Evolutionary conservation across 257 asterid genomes (phyloP).

Genomic region (Linaria vulgaris): DNA sequence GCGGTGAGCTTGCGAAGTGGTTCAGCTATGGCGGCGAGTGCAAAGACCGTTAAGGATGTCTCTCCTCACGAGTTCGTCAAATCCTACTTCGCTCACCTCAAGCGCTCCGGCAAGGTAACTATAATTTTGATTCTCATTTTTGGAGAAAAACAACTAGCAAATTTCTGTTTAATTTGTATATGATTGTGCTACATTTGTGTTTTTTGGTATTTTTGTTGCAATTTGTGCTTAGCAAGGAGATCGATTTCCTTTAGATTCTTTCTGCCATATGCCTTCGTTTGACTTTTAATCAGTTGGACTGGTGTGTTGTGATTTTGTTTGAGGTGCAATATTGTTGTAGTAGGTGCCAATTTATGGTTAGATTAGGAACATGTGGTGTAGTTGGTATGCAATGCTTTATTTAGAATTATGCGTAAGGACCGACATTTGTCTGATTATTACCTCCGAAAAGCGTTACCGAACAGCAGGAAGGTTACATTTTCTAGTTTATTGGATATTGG

Average conservation of each 20-base stretch:
- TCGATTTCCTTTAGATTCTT: not conserved
- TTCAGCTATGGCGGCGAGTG: conserved; percentile 69
- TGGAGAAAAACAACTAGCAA: not conserved
- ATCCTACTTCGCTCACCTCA: conserved; percentile 78
- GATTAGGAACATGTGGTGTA: too few relatives aligned
- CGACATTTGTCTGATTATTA: not conserved
- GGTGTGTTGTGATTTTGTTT: too few relatives aligned
- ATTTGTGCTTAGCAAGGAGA: not conserved
- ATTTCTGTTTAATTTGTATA: not conserved
- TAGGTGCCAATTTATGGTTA: too few relatives aligned
- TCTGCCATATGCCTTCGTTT: not conserved
- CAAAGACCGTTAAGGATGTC: conserved; percentile 77
- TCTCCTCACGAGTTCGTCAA: conserved; percentile 86
- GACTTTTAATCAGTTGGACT: not conserved
- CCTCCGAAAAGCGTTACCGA: too few relatives aligned
- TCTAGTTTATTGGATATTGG: too few relatives aligned
- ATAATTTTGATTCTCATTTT: not conserved
- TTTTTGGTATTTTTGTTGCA: not conserved
- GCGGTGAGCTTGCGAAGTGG: conserved; percentile 25
- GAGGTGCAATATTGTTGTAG: too few relatives aligned
- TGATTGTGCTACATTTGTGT: not conserved
- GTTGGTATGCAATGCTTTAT: too few relatives aligned
- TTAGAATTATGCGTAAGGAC: too few relatives aligned
- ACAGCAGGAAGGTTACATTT: too few relatives aligned
- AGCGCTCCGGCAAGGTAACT: conserved; percentile 94